Evolutionary conservation across 2,329 filamentous ascomycete genomes (phyloP).

Genomic region (Cercospora brassicicola): DNA sequence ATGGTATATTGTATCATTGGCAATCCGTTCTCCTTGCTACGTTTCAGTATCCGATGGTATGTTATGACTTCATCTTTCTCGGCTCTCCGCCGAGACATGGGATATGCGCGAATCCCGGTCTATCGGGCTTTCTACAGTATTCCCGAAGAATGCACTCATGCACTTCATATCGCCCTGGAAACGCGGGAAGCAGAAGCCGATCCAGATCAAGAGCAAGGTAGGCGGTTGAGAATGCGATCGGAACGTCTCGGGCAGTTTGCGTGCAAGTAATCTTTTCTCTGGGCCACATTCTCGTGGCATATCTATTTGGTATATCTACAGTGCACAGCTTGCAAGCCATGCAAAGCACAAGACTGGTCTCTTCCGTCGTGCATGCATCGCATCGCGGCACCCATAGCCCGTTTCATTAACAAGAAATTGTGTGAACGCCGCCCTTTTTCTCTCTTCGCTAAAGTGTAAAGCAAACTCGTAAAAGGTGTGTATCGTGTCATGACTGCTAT

Average conservation of each 20-base stretch:
- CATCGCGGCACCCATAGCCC: not conserved
- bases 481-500: not conserved
- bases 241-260: not conserved
- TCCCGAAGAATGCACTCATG: not conserved
- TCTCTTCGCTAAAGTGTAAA: conserved; percentile 9
- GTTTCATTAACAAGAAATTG: not conserved
- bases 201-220: not conserved
- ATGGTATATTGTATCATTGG: conserved; percentile 3
- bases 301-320: conserved; percentile 5
- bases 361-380: not conserved
- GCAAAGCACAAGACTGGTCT: not conserved
- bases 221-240: not conserved
- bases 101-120: not conserved
- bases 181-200: too few relatives aligned
- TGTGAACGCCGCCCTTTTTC: not conserved
- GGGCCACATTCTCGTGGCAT: not conserved
- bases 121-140: not conserved
- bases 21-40: not conserved
- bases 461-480: not conserved
- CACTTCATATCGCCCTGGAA: not conserved
- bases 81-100: not conserved
- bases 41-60: not conserved
- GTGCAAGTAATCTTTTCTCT: not conserved
- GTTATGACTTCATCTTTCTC: not conserved
- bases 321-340: not conserved